Evolutionary conservation across 192 early-diverging fungal genomes (phyloP).

Genomic region (Ambispora gerdemannii): DNA sequence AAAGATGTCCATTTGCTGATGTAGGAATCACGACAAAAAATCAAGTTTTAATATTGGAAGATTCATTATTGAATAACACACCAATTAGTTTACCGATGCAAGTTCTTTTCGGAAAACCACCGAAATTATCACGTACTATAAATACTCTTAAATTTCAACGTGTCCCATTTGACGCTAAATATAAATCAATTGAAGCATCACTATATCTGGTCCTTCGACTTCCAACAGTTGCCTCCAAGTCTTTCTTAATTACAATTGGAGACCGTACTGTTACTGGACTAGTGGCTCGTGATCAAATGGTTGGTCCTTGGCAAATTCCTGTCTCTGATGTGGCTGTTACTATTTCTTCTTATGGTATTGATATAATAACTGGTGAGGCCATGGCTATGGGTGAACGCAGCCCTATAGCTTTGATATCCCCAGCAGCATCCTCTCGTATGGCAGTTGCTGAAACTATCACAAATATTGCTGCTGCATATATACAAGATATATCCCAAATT

Average conservation of each 20-base stretch:
- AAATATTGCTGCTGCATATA: slow-evolving; percentile 86
- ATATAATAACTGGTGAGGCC: slow-evolving; percentile 80
- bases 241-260: slow-evolving; percentile 97
- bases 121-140: slow-evolving; percentile 85
- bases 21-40: slow-evolving; percentile 88
- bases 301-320: slow-evolving; percentile 98
- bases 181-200: slow-evolving; percentile 61
- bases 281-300: slow-evolving; percentile 95
- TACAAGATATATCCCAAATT: slow-evolving; percentile 67
- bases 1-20: slow-evolving; percentile 87
- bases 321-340: slow-evolving; percentile 96
- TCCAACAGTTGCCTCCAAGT: slow-evolving; percentile 88
- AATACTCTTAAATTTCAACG: slow-evolving; percentile 50
- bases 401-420: slow-evolving; percentile 76
- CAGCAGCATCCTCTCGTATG: slow-evolving; percentile 93
- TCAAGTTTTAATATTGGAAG: slow-evolving; percentile 74
- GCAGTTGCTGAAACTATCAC: slow-evolving; percentile 92
- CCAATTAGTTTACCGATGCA: slow-evolving; percentile 94
- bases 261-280: slow-evolving; percentile 94
- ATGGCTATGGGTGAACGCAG: slow-evolving; percentile 99
- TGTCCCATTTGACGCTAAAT: slow-evolving; percentile 55
- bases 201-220: slow-evolving; percentile 75
- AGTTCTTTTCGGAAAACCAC: slow-evolving; percentile 94
- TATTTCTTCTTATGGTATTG: slow-evolving; percentile 69
- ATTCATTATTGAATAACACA: slow-evolving; percentile 60